Conservation (phyloP, 2,329 filamentous ascomycete species). For the Ampelomyces quisqualis region DNA sequence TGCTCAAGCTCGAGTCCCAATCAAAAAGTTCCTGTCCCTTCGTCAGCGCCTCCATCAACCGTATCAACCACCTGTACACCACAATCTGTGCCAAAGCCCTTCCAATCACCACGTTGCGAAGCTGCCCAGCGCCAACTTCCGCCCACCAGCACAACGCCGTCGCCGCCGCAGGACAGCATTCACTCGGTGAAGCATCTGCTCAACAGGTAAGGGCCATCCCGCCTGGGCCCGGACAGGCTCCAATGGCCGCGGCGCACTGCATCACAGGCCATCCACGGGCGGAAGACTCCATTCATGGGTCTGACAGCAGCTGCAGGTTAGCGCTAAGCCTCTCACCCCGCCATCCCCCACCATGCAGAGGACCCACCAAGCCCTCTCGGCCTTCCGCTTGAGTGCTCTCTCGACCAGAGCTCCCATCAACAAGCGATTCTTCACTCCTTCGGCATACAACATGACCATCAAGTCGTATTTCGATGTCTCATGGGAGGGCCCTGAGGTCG, state of each 20-base stretch:
- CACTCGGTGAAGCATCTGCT: neutral
- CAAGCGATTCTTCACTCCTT: conserved; percentile 60
- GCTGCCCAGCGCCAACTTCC: conserved; percentile 35
- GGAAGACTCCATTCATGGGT: conserved; percentile 7
- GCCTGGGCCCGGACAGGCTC: neutral
- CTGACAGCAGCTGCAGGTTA: conserved; percentile 19
- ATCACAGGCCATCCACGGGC: neutral
- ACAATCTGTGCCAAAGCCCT: conserved; percentile 31
- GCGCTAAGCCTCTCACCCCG: conserved; percentile 41
- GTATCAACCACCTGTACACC: conserved; percentile 7
- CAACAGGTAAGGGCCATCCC: neutral
- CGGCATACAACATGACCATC: conserved; percentile 72
- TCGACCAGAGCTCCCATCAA: conserved; percentile 43
- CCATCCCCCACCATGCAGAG: conserved; percentile 42
- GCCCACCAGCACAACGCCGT: conserved; percentile 20
- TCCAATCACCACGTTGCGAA: conserved; percentile 30
- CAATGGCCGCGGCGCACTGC: neutral
- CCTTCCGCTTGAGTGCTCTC: conserved; percentile 34
- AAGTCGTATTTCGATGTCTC: conserved; percentile 72
- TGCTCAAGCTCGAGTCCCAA: conserved; percentile 21
- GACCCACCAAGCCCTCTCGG: conserved; percentile 17
- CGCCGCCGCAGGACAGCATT: conserved; percentile 4
- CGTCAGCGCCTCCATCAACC: conserved; percentile 20
- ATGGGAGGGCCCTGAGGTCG: conserved; percentile 71
- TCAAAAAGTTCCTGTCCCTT: conserved; percentile 23